phyloP scores from a whole-genome alignment of 2,329 filamentous ascomycete genomes.

The Thelonectria discophora region DNA sequence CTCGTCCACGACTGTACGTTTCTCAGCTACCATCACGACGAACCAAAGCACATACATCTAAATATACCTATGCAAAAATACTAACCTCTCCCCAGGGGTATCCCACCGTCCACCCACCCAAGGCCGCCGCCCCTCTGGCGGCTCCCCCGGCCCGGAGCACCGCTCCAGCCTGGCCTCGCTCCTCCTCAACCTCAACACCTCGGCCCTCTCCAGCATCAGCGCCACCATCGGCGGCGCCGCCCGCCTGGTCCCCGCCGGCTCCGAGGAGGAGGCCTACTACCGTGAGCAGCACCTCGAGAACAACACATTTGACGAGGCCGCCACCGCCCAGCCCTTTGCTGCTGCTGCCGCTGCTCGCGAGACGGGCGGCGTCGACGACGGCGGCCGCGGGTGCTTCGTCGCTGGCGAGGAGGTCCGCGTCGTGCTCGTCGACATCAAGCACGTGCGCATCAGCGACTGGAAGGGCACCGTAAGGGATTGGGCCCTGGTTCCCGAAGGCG shows the following conservation, averaged over 20 bases:
- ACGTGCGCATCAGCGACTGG: conserved; percentile 92
- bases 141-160: conserved; percentile 70
- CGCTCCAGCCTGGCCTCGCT: conserved; percentile 82
- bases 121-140: conserved; percentile 64
- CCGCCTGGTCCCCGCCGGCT: conserved; percentile 74
- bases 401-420: conserved; percentile 86
- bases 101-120: conserved; percentile 88
- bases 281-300: conserved; percentile 86
- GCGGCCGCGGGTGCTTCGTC: conserved; percentile 72
- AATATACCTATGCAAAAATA: not conserved
- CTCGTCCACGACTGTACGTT: conserved; percentile 88
- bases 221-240: conserved; percentile 94
- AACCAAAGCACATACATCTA: not conserved
- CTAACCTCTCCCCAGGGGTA: conserved; percentile 66
- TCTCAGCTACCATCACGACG: too few species aligned
- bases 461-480: conserved; percentile 93
- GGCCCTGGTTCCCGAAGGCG: conserved; percentile 54
- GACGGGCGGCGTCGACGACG: conserved; percentile 57
- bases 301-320: conserved; percentile 80
- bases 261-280: conserved; percentile 86
- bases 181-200: conserved; percentile 90
- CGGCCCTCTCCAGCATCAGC: conserved; percentile 85
- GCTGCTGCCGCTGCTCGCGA: conserved; percentile 45
- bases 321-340: too few species aligned
- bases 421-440: conserved; percentile 83